Conservation (phyloP, 352 stramenopile genomes). For the Albugo laibachii region DNA sequence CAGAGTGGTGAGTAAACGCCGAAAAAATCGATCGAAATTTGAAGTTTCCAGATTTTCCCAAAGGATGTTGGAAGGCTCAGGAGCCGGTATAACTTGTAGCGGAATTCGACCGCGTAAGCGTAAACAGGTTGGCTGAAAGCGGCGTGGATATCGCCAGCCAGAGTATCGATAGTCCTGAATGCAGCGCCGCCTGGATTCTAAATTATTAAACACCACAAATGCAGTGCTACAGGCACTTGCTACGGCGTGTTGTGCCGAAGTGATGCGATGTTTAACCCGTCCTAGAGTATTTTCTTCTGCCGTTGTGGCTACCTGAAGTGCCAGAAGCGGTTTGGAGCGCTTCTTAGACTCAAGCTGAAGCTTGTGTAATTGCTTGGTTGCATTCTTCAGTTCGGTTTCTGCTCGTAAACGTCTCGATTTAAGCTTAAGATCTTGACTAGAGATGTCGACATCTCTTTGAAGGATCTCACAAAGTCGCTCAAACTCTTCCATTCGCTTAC, state of each 20-base stretch:
- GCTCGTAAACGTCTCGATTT: slow-evolving; percentile 13
- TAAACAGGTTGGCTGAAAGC: slow-evolving; percentile 30
- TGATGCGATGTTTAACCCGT: slow-evolving; percentile 6
- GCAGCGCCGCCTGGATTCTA: slow-evolving; percentile 54
- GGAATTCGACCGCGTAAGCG: slow-evolving; percentile 34
- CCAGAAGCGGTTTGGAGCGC: slow-evolving; percentile 37
- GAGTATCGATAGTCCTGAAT: slow-evolving; percentile 56
- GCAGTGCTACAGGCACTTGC: slow-evolving; percentile 35
- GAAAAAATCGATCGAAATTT: slow-evolving; percentile 26
- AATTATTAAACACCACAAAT: slow-evolving; percentile 78
- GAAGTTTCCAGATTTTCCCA: slow-evolving; percentile 76
- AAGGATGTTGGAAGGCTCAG: slow-evolving; percentile 71
- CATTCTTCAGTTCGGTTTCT: slow-evolving; percentile 13
- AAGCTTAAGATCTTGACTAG: not conserved
- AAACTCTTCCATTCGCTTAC: slow-evolving; percentile 28
- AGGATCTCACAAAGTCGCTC: slow-evolving; percentile 28
- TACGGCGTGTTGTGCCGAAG: slow-evolving; percentile 18
- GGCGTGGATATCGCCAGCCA: slow-evolving; percentile 15
- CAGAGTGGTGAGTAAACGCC: slow-evolving; percentile 43
- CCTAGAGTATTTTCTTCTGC: slow-evolving; percentile 2
- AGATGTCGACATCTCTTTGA: slow-evolving; percentile 9
- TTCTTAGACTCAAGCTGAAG: slow-evolving; percentile 39
- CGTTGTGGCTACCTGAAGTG: not conserved
- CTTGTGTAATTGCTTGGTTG: slow-evolving; percentile 12
- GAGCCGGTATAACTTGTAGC: slow-evolving; percentile 27